Evolutionary conservation across 129 eudicot species (phyloP).

Genomic region (Saussurea involucrata): DNA sequence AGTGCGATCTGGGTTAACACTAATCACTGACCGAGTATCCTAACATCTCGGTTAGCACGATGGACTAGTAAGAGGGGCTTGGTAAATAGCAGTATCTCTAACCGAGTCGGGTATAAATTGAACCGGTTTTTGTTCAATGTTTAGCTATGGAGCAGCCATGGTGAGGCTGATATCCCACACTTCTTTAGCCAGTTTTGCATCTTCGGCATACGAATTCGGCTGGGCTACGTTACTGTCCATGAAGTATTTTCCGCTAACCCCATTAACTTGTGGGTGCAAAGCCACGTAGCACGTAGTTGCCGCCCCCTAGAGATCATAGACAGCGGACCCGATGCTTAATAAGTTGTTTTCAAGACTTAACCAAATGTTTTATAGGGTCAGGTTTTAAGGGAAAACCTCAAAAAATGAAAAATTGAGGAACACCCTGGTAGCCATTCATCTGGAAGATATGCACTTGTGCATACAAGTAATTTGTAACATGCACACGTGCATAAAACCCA

Average conservation of each 20-base stretch:
- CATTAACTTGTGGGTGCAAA: conserved; percentile 27
- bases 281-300: conserved; percentile 36
- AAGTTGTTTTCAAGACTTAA: background rate
- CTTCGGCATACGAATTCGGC: conserved; percentile 28
- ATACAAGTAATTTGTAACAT: too few relatives aligned
- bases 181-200: conserved; percentile 28
- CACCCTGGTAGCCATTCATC: too few relatives aligned
- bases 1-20: background rate
- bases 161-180: conserved; percentile 35
- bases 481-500: too few relatives aligned
- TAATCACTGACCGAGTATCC: too few relatives aligned
- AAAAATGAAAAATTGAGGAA: too few relatives aligned
- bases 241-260: conserved; percentile 32
- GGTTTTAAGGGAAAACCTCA: too few relatives aligned
- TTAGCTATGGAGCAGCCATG: conserved; percentile 27
- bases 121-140: background rate
- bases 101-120: background rate
- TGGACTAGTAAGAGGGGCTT: background rate
- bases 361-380: too few relatives aligned
- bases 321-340: background rate
- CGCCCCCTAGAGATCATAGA: conserved; percentile 26
- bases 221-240: conserved; percentile 30
- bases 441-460: too few relatives aligned
- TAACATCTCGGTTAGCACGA: too few relatives aligned
- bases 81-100: background rate